These are phyloP conservation scores for Bisporella sp. DNA, from an alignment of 2,329 filamentous ascomycete genomes.

Conservation along the genomic window DNA sequence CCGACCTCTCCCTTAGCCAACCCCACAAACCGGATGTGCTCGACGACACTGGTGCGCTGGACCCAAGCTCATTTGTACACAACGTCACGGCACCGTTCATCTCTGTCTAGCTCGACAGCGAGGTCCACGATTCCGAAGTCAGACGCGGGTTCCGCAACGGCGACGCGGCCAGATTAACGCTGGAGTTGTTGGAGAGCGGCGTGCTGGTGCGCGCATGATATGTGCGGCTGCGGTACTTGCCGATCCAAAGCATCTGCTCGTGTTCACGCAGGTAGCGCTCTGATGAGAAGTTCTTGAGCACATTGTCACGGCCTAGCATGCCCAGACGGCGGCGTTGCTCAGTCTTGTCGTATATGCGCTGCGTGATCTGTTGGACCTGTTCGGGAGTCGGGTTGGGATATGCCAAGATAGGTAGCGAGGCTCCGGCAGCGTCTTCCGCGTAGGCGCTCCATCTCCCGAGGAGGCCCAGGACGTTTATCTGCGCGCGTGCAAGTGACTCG, in stretches of 20 bases:
- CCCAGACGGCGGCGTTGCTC: slow-evolving; percentile 48
- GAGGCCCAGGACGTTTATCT: slow-evolving; percentile 55
- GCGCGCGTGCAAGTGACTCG: slow-evolving; percentile 50
- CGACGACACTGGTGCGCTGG: no score
- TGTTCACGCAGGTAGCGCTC: slow-evolving; percentile 54
- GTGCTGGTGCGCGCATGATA: background rate
- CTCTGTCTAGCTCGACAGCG: background rate
- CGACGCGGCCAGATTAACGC: background rate
- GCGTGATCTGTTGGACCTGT: slow-evolving; percentile 44
- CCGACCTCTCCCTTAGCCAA: no score
- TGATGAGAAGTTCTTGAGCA: slow-evolving; percentile 52
- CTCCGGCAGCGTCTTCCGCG: slow-evolving; percentile 31
- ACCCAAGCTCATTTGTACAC: no score
- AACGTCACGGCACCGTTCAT: no score
- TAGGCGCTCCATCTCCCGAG: slow-evolving; percentile 54
- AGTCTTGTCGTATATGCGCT: slow-evolving; percentile 51
- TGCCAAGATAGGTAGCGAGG: slow-evolving; percentile 2
- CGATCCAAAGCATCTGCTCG: slow-evolving; percentile 52
- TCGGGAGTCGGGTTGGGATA: slow-evolving; percentile 34
- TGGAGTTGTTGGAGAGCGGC: background rate
- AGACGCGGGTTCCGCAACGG: background rate
- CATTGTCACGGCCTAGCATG: slow-evolving; percentile 50
- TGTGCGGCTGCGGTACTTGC: slow-evolving; percentile 11
- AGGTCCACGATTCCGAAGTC: background rate
- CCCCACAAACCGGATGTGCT: no score